A percentile compares a stretch with the other conserved stretches of the same genome.
phyloP scores from a whole-genome alignment of 228 moss, liverwort and hornwort genomes.

The Sphagnum magellanicum region DNA sequence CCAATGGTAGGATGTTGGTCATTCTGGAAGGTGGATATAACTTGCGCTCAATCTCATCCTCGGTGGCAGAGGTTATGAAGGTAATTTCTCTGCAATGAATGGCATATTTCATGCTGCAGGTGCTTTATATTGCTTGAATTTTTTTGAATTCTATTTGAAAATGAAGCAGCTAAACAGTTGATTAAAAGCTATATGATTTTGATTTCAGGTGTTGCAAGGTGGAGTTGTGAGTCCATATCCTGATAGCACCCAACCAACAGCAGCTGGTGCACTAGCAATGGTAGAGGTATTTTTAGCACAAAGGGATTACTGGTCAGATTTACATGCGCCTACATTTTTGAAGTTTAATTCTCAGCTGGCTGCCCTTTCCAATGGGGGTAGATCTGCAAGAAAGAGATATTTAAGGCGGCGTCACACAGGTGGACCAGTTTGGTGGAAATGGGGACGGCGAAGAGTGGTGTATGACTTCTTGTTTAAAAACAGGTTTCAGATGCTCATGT shows the following conservation, averaged over 20 bases:
- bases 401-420: constrained; percentile 48
- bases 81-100: constrained; percentile 17
- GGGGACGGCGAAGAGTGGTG: constrained; percentile 78
- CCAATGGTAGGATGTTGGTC: constrained; percentile 70
- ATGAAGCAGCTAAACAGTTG: no score
- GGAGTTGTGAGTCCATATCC: constrained; percentile 47
- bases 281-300: constrained; percentile 63
- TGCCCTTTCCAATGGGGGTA: constrained; percentile 14
- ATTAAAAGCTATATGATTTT: no score
- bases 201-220: constrained; percentile 72
- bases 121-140: background rate
- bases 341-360: constrained; percentile 35
- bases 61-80: constrained; percentile 82
- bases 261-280: constrained; percentile 65
- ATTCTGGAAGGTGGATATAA: constrained; percentile 97
- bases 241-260: constrained; percentile 54
- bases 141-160: no score
- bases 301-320: constrained; percentile 62
- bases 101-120: background rate
- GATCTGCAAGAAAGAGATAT: constrained; percentile 40
- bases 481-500: constrained; percentile 5
- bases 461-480: constrained; percentile 68
- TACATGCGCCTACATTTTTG: constrained; percentile 55
- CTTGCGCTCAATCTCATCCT: constrained; percentile 93
- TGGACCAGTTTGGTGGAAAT: constrained; percentile 98